These are phyloP conservation scores for Acacia melanoxylon DNA, from an alignment of 306 rosid species.

Conservation along the genomic window DNA sequence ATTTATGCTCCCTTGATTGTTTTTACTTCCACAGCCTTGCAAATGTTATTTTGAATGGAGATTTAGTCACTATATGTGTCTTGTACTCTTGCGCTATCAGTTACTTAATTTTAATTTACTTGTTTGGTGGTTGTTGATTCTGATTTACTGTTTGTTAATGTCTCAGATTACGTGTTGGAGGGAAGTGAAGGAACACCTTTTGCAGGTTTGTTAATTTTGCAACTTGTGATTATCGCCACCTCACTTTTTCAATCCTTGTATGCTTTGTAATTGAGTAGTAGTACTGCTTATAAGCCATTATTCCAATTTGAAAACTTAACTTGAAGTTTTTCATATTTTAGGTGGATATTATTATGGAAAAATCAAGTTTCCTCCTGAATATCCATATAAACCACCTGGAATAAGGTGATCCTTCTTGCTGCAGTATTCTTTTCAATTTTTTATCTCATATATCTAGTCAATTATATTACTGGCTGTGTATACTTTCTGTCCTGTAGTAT, in stretches of 20 bases:
- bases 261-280: slow-evolving; percentile 10
- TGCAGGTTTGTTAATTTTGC: slow-evolving; percentile 59
- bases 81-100: slow-evolving; percentile 2
- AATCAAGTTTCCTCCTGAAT: slow-evolving; percentile 89
- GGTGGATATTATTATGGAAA: slow-evolving; percentile 97
- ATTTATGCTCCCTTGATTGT: background rate
- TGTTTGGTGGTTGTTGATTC: slow-evolving; percentile 18
- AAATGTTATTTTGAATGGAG: background rate
- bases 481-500: slow-evolving; percentile 57
- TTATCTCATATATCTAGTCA: slow-evolving; percentile 18
- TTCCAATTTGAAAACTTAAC: slow-evolving; percentile 17
- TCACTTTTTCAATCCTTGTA: slow-evolving; percentile 4
- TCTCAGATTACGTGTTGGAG: slow-evolving; percentile 90
- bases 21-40: background rate
- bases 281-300: background rate
- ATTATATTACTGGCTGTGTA: slow-evolving; percentile 9
- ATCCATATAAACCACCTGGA: slow-evolving; percentile 97
- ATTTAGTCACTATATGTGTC: background rate
- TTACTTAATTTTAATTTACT: slow-evolving; percentile 23
- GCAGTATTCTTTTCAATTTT: slow-evolving; percentile 7
- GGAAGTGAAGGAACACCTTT: slow-evolving; percentile 98
- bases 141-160: slow-evolving; percentile 30
- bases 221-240: slow-evolving; percentile 24
- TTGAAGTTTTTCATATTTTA: slow-evolving; percentile 14
- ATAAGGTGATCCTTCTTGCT: slow-evolving; percentile 61